These are phyloP conservation scores for Monosiga brevicollis DNA, from an alignment of 78 protist genomes.

Conservation along the genomic window DNA sequence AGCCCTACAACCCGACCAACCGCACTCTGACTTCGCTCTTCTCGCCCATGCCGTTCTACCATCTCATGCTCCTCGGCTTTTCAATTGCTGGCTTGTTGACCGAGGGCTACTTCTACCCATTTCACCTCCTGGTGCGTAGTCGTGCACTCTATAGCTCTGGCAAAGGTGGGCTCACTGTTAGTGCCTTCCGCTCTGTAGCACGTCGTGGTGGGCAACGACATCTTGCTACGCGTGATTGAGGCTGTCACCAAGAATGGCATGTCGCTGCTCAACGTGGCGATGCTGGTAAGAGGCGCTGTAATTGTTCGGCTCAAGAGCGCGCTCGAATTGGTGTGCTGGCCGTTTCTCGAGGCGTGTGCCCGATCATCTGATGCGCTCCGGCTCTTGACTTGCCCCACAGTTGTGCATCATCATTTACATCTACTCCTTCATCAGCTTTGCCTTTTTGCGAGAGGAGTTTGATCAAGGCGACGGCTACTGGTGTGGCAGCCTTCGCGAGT, in stretches of 20 bases:
- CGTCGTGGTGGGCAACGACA: neutral
- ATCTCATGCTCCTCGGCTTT: neutral
- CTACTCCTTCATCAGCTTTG: constrained; percentile 25
- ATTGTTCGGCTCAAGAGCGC: too few species aligned
- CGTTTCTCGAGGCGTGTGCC: too few species aligned
- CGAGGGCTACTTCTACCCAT: neutral
- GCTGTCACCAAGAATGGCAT: constrained; percentile 22
- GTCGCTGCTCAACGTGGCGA: constrained; percentile 14
- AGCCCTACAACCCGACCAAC: too few species aligned
- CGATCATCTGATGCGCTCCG: too few species aligned
- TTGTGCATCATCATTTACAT: neutral
- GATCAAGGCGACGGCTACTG: neutral
- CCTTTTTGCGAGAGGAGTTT: neutral
- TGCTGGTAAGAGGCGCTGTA: too few species aligned
- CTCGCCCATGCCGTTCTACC: neutral
- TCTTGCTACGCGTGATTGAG: neutral
- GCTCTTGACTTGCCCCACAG: too few species aligned
- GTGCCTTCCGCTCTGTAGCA: too few species aligned
- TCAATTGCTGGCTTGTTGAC: neutral
- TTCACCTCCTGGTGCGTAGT: constrained; percentile 18
- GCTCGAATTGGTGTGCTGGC: too few species aligned
- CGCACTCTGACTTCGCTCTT: neutral
- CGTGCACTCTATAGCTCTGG: too few species aligned
- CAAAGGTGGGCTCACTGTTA: too few species aligned
- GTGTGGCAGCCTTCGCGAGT: neutral